Evolutionary conservation across 2,329 filamentous ascomycete genomes (phyloP).

Genomic region (Zymoseptoria passerinii): DNA sequence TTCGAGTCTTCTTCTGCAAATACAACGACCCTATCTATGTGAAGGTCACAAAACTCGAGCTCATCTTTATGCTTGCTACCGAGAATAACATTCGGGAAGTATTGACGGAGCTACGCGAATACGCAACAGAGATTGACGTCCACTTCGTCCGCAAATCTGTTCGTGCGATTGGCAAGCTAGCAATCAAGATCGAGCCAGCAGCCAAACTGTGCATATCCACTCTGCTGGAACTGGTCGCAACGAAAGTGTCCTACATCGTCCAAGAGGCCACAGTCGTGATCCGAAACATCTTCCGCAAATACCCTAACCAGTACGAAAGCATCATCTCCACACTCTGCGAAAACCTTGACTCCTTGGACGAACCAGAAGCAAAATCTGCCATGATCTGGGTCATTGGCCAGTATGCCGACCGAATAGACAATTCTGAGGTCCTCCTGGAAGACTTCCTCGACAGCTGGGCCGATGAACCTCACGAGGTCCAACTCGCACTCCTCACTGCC

Average conservation of each 20-base stretch:
- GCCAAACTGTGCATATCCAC: constrained; percentile 87
- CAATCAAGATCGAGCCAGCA: constrained; percentile 96
- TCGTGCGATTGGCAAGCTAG: constrained; percentile 91
- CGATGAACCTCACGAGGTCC: constrained; percentile 92
- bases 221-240: constrained; percentile 83
- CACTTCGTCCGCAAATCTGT: constrained; percentile 98
- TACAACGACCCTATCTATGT: constrained; percentile 99
- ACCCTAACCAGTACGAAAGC: constrained; percentile 96
- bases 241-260: constrained; percentile 98
- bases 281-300: constrained; percentile 97
- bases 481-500: constrained; percentile 85
- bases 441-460: constrained; percentile 92
- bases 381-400: constrained; percentile 99
- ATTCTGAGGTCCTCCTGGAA: constrained; percentile 85
- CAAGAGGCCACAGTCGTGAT: constrained; percentile 98
- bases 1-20: constrained; percentile 98
- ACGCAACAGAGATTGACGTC: constrained; percentile 96
- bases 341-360: constrained; percentile 90
- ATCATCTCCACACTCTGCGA: constrained; percentile 95
- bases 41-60: constrained; percentile 95
- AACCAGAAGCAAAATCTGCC: constrained; percentile 94
- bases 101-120: constrained; percentile 83
- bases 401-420: constrained; percentile 95
- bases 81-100: constrained; percentile 95
- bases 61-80: constrained; percentile 97